These are phyloP conservation scores for Rheum nobile DNA, from an alignment of 148 eudicot species.

Conservation along the genomic window DNA sequence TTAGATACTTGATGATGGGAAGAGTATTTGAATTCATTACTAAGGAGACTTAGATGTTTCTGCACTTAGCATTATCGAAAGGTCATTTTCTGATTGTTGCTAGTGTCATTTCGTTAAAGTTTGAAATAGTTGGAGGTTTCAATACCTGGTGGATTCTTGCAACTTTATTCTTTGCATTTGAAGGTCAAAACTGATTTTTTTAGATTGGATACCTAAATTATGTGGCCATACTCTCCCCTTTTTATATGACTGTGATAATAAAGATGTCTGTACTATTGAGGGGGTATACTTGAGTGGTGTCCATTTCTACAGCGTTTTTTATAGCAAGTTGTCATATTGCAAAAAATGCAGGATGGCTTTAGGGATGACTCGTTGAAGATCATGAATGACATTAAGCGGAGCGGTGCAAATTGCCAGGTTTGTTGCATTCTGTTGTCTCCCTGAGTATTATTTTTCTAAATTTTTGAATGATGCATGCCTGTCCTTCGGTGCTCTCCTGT, in stretches of 20 bases:
- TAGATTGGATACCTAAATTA: neutral
- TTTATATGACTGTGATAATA: neutral
- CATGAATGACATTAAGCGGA: conserved; percentile 33
- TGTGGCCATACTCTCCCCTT: neutral
- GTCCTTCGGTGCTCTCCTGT: neutral
- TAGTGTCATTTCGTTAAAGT: neutral
- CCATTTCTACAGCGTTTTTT: neutral
- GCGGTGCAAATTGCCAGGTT: conserved; percentile 41
- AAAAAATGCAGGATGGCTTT: conserved; percentile 56
- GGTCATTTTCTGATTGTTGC: neutral
- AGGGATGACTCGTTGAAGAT: conserved; percentile 45
- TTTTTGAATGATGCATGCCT: neutral
- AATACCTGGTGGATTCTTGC: neutral
- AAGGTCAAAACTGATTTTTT: neutral
- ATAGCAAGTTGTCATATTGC: neutral
- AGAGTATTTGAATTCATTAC: neutral
- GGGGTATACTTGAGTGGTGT: neutral
- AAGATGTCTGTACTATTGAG: neutral
- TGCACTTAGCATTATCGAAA: neutral
- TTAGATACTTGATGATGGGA: neutral
- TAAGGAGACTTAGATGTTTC: neutral
- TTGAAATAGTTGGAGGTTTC: neutral
- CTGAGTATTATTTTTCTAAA: neutral
- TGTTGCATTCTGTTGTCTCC: conserved; percentile 9
- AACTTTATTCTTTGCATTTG: neutral